Evolutionary conservation across 768 basidiomycete genomes (phyloP).

Genomic region (Panaeolus papilionaceus): DNA sequence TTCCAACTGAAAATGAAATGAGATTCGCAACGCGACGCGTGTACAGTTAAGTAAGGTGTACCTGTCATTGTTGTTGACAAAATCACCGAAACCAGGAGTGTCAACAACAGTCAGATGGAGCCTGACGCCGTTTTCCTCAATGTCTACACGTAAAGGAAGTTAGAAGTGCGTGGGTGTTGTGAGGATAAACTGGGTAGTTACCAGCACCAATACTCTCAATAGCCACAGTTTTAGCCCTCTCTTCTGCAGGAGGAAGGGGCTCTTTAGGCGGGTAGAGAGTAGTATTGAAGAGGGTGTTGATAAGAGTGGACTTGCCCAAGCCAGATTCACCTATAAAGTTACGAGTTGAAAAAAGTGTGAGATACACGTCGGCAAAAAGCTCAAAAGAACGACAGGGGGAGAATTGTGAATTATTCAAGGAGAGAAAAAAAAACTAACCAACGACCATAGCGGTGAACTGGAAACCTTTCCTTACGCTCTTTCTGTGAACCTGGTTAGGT

Average conservation of each 20-base stretch:
- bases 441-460: conserved; percentile 99
- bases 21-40: conserved; percentile 21
- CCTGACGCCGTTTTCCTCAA: conserved; percentile 97
- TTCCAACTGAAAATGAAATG: conserved; percentile 76
- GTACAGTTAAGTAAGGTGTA: conserved; percentile 39
- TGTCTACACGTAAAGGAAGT: conserved; percentile 65
- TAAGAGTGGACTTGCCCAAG: conserved; percentile 96
- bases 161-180: conserved; percentile 31
- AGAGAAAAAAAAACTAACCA: conserved; percentile 68
- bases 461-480: conserved; percentile 98
- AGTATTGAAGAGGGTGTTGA: conserved; percentile 99
- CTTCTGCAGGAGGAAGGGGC: conserved; percentile 82
- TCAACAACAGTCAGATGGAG: conserved; percentile 98
- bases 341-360: conserved; percentile 30
- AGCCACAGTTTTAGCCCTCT: conserved; percentile 91
- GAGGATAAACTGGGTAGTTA: conserved; percentile 44
- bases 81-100: conserved; percentile 98
- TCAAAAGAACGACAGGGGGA: background rate
- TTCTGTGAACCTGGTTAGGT: conserved; percentile 99
- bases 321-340: conserved; percentile 86
- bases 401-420: background rate
- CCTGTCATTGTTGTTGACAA: conserved; percentile 99
- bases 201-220: conserved; percentile 99
- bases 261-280: conserved; percentile 91
- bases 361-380: conserved; percentile 30